These are phyloP conservation scores for Kluyveromyces marxianus DNA, from an alignment of 1,139 yeast genomes.

Conservation along the genomic window DNA sequence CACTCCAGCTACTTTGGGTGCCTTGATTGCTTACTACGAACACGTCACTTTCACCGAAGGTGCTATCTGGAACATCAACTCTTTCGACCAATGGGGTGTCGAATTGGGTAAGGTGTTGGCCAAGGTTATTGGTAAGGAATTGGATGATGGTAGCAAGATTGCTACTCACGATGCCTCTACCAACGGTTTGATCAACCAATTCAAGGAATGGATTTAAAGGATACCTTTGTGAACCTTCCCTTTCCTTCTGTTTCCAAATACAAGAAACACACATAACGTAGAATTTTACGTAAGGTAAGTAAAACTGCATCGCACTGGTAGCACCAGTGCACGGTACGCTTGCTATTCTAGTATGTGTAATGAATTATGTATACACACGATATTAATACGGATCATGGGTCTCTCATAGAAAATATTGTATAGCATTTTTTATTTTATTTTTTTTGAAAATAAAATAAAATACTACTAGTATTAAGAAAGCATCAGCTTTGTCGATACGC, in stretches of 20 bases:
- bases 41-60: conserved; percentile 96
- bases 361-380: background rate
- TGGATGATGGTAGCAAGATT: conserved; percentile 53
- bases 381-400: background rate
- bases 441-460: too few species aligned
- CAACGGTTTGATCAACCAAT: conserved; percentile 85
- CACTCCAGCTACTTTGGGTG: conserved; percentile 93
- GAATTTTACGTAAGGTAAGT: background rate
- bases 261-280: background rate
- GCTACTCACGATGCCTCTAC: conserved; percentile 82
- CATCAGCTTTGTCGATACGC: too few species aligned
- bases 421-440: too few species aligned
- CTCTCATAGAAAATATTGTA: too few species aligned
- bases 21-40: conserved; percentile 95
- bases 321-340: background rate
- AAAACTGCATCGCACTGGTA: too few species aligned
- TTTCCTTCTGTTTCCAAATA: background rate
- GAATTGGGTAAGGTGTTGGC: conserved; percentile 98
- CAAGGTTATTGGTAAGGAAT: conserved; percentile 86
- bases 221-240: background rate
- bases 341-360: background rate
- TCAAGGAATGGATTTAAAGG: conserved; percentile 71
- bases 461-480: too few species aligned
- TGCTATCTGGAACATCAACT: conserved; percentile 98
- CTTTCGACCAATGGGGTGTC: conserved; percentile 99